A percentile compares a stretch with the other conserved stretches of the same genome.
Conservation (phyloP, 148 eudicot genomes). For the Rhododendron ferrugineum region DNA sequence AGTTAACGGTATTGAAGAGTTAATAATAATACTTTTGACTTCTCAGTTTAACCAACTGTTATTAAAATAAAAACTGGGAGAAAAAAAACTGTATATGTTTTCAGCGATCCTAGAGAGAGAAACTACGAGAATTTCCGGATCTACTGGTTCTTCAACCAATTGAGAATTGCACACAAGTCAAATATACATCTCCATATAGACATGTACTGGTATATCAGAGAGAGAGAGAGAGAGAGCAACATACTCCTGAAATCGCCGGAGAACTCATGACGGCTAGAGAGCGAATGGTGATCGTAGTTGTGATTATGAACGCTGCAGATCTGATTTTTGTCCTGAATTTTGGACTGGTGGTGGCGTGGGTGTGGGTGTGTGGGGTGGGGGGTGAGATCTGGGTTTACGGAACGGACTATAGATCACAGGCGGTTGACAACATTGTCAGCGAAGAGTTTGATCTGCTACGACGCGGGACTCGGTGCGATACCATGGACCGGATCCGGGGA, state of each 20-base stretch:
- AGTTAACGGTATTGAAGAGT: background rate
- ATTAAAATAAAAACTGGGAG: no score
- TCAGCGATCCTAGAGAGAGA: background rate
- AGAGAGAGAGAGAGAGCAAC: conserved; percentile 2
- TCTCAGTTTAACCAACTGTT: background rate
- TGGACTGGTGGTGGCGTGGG: no score
- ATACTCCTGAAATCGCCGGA: conserved; percentile 41
- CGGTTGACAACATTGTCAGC: background rate
- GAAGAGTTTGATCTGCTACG: background rate
- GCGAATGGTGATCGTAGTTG: background rate
- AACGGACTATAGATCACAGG: background rate
- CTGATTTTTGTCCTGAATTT: background rate
- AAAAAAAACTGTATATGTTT: background rate
- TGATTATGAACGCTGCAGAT: conserved; percentile 8
- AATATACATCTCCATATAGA: background rate
- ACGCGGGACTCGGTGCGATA: background rate
- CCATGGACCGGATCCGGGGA: no score
- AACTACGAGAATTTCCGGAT: background rate
- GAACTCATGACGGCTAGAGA: conserved; percentile 33
- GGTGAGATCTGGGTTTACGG: no score
- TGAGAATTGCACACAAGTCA: background rate
- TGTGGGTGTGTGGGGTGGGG: background rate
- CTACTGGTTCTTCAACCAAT: background rate
- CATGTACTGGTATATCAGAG: background rate
- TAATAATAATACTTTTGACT: background rate